A percentile compares a stretch with the other conserved stretches of the same genome.
Evolutionary conservation across 208 protist genomes (phyloP).

Genomic region (Acanthamoeba sp.): DNA sequence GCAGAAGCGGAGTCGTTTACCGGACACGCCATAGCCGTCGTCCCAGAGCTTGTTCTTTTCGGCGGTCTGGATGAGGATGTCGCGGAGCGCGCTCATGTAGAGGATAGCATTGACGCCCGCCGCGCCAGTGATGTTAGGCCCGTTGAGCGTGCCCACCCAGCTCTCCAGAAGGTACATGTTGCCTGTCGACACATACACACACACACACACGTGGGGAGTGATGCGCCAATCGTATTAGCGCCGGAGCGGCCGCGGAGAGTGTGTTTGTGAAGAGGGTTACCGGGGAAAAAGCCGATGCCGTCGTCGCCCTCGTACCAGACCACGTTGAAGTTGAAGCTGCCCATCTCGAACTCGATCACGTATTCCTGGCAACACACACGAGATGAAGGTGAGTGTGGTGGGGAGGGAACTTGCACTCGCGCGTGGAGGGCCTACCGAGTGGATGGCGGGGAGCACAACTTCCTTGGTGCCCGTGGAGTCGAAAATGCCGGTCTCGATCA

Average conservation of each 20-base stretch:
- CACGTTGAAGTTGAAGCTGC: background rate
- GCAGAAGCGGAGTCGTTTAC: background rate
- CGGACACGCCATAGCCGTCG: conserved; percentile 22
- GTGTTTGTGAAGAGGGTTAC: too few relatives aligned
- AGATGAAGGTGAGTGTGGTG: background rate
- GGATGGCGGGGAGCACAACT: conserved; percentile 13
- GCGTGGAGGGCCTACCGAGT: background rate
- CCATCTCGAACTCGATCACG: background rate
- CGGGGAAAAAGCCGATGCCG: conserved; percentile 41
- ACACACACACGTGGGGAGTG: too few relatives aligned
- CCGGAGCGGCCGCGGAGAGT: too few relatives aligned
- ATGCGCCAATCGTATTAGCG: too few relatives aligned
- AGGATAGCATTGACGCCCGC: background rate
- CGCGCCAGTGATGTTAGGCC: background rate
- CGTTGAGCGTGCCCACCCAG: conserved; percentile 39
- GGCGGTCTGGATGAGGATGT: conserved; percentile 32
- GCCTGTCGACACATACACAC: background rate
- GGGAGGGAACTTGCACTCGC: background rate
- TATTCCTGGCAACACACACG: background rate
- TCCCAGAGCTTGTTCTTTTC: background rate
- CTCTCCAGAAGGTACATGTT: background rate
- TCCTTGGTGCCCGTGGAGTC: background rate
- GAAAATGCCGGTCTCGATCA: background rate
- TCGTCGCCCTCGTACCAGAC: conserved; percentile 41
- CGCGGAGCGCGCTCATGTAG: background rate